These are phyloP conservation scores for Neurospora pannonica DNA, from an alignment of 495 filamentous ascomycete species.

Conservation along the genomic window DNA sequence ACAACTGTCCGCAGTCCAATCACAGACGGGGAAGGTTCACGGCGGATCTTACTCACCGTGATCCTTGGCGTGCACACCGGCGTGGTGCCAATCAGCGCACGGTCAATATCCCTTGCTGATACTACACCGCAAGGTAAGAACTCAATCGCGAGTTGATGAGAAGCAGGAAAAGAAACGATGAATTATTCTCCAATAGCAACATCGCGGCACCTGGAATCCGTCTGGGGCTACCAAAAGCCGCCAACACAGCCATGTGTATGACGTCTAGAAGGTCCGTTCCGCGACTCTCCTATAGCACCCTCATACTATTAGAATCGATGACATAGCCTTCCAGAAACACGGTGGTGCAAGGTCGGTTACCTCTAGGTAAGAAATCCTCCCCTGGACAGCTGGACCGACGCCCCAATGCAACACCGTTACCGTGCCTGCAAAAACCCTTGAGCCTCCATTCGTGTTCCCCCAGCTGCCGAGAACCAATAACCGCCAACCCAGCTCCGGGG, in stretches of 20 bases:
- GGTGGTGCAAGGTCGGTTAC: neutral
- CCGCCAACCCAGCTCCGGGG: neutral
- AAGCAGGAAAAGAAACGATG: neutral
- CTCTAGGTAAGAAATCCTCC: neutral
- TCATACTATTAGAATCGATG: neutral
- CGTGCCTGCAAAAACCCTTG: neutral
- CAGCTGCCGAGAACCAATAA: neutral
- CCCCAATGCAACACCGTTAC: neutral
- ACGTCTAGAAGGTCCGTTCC: neutral
- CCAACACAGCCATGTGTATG: neutral
- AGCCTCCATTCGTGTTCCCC: neutral
- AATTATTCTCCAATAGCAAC: neutral
- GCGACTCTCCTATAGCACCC: neutral
- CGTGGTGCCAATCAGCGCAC: neutral
- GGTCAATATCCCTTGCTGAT: neutral
- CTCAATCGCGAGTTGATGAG: neutral
- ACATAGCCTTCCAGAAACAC: neutral
- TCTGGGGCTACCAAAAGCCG: neutral
- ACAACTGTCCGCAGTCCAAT: neutral
- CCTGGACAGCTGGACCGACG: neutral
- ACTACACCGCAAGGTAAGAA: neutral
- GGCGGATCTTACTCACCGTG: neutral
- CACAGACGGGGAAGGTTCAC: neutral
- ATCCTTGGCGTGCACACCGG: neutral
- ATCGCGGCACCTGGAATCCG: neutral